Conservation (phyloP, 306 rosid species). For the Lablab purpureus region DNA sequence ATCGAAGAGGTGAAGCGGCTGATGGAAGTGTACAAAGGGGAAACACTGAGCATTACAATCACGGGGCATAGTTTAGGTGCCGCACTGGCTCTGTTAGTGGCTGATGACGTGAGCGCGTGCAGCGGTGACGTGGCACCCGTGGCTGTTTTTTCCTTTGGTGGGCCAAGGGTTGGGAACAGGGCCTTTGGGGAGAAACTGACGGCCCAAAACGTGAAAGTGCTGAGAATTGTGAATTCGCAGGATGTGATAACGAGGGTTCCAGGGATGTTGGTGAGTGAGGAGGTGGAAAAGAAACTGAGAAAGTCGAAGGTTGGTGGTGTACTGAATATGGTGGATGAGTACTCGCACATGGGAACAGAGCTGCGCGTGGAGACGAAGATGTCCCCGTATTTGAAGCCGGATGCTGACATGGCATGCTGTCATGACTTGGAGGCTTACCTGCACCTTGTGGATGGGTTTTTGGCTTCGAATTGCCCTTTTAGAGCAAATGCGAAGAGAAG, state of each 20-base stretch:
- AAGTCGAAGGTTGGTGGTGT: constrained; percentile 47
- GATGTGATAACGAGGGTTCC: constrained; percentile 88
- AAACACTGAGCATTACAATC: constrained; percentile 73
- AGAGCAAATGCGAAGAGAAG: constrained; percentile 89
- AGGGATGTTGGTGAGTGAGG: constrained; percentile 58
- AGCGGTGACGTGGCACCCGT: constrained; percentile 58
- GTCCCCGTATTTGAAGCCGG: constrained; percentile 90
- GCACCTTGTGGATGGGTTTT: constrained; percentile 90
- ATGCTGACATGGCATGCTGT: constrained; percentile 92
- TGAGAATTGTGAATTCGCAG: constrained; percentile 83
- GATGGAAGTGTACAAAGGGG: constrained; percentile 69
- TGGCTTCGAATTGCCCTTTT: constrained; percentile 87
- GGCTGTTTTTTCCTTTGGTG: constrained; percentile 92
- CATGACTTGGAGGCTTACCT: constrained; percentile 95
- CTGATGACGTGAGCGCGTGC: constrained; percentile 64
- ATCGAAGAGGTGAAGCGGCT: constrained; percentile 74
- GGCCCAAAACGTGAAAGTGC: constrained; percentile 67
- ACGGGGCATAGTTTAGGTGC: constrained; percentile 96
- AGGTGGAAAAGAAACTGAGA: constrained; percentile 54
- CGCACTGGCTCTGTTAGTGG: constrained; percentile 79
- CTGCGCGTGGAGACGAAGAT: constrained; percentile 80
- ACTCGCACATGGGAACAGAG: constrained; percentile 81
- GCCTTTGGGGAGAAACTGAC: constrained; percentile 58
- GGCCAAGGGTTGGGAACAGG: constrained; percentile 86
- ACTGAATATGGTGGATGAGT: constrained; percentile 59